Conservation (phyloP, 768 basidiomycete genomes). For the Termitomyces sp. region DNA sequence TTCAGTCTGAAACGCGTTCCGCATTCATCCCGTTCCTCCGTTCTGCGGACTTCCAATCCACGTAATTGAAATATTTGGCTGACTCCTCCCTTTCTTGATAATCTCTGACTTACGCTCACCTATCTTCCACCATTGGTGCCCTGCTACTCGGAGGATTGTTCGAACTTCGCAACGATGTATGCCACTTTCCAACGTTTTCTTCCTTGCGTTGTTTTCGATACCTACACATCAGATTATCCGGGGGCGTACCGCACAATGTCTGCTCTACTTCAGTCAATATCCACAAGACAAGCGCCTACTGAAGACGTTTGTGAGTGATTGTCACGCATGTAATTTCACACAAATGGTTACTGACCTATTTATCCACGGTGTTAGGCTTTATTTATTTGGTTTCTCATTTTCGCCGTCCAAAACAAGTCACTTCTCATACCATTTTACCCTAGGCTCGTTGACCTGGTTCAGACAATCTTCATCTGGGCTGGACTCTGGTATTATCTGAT, state of each 20-base stretch:
- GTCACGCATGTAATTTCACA: neutral
- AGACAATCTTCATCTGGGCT: conserved; percentile 9
- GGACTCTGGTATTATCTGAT: conserved; percentile 6
- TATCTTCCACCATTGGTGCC: conserved; percentile 11
- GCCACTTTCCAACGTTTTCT: neutral
- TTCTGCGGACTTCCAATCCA: no score
- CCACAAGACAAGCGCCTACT: conserved; percentile 1
- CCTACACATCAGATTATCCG: conserved; percentile 4
- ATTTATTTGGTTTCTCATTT: neutral
- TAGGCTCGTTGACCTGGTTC: conserved; percentile 4
- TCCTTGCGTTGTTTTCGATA: neutral
- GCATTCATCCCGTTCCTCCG: no score
- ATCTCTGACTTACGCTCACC: neutral
- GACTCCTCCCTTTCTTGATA: neutral
- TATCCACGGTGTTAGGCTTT: neutral
- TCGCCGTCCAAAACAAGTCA: neutral
- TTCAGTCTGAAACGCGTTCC: no score
- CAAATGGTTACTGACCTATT: no score
- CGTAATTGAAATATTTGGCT: neutral
- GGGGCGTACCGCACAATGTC: conserved; percentile 6
- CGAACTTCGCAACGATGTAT: conserved; percentile 10
- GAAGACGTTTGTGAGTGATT: conserved; percentile 8
- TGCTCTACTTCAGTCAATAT: conserved; percentile 10
- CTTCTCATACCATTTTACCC: neutral
- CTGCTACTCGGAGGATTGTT: conserved; percentile 11